Conservation (phyloP, 257 asterid genomes). For the Knoxia roxburghii region DNA sequence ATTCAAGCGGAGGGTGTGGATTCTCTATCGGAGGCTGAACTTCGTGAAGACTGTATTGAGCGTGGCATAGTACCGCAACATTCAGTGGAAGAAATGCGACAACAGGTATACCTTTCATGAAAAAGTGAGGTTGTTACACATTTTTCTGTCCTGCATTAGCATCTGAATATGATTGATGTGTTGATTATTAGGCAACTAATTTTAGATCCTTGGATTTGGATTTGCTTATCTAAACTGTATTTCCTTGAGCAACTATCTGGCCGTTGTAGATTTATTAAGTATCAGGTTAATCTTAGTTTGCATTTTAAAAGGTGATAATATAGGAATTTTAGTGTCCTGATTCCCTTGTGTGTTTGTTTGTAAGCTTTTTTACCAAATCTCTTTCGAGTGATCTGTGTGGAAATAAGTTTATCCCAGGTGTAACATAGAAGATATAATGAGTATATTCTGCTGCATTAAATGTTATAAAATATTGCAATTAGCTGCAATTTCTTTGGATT, state of each 20-base stretch:
- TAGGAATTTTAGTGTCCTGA: not conserved
- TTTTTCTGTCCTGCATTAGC: not conserved
- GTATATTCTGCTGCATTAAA: not conserved
- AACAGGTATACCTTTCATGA: constrained; percentile 43
- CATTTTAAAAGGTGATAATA: not conserved
- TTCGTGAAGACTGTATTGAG: constrained; percentile 89
- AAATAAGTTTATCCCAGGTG: not conserved
- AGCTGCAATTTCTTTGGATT: not conserved
- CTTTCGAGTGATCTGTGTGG: not conserved
- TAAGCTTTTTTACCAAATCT: not conserved
- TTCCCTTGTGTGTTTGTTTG: not conserved
- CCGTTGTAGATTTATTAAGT: not conserved
- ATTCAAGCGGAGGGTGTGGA: constrained; percentile 90
- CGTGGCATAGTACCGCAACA: constrained; percentile 79
- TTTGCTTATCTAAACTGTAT: not conserved
- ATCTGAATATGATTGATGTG: not conserved
- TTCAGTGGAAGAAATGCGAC: constrained; percentile 92
- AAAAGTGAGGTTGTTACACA: not conserved
- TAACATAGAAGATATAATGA: not conserved
- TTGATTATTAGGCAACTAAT: not conserved
- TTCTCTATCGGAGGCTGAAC: constrained; percentile 89
- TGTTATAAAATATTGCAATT: not conserved
- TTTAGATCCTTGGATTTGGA: not conserved
- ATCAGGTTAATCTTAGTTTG: not conserved
- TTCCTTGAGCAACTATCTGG: not conserved